Base-by-base conservation (phyloP, 1,139 yeast genomes). In the Pichia sp. region DNA sequence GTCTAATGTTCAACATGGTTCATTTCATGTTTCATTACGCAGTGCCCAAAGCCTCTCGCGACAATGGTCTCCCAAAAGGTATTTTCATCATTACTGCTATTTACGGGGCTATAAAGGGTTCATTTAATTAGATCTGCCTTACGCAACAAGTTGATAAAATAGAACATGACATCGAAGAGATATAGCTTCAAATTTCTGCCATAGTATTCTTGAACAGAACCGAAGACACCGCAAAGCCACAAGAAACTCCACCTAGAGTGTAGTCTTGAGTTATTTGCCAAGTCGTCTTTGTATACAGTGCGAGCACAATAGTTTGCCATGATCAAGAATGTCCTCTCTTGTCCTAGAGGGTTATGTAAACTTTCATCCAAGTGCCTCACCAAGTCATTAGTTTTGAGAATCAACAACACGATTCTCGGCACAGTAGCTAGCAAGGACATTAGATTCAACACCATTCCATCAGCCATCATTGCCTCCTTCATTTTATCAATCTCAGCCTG, bases 381-480 rank as follows among this genome's bases (percentile, higher is more conserved):
- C 56, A 95, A 75, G 73, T 95, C 99, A 67, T 95, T 93, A 0
- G 99, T 95, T 68, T 95, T 95, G 64, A 95, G 75, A 55, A 95
- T 88, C 60, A 93, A 76, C 47, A 95, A 71, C 31, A 93, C 96
- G 36, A 92, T 82, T 51, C 93, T 75, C 2, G 99, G 99, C 75
- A 95, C 82, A 26, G 80, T 75, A 31, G 93, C 82, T 51, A 95
- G 75, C 55, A 95, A 79, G 23, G 79, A 76, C 96, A 95, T 92
- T 63, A 95, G 74, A 62, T 86, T 87, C 50, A 85, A 81, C 41
- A 95, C 69, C 8, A 90, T 72, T 0, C 85, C 87, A 6, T 82
- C 82, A 11, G 79, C 77, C 6, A 80, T 69, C 50, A 92, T 68
- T 16, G 86, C 82, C 3, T 68, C 67, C 53, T 87, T 84, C 85